Conservation (phyloP, 305 asterid species). For the Plantago lanceolata region DNA sequence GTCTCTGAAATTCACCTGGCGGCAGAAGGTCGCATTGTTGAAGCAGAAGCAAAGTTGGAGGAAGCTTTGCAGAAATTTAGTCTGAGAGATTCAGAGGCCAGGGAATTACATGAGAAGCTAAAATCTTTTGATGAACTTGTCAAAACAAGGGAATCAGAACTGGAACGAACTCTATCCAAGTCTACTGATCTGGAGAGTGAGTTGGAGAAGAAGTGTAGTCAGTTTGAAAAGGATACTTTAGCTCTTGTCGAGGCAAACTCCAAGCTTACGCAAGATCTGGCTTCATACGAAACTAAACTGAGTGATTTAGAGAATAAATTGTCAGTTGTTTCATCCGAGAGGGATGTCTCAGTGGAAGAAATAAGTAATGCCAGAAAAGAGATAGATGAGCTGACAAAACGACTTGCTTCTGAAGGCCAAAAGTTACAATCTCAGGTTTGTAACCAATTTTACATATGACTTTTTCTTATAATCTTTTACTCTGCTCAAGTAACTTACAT, state of each 20-base stretch:
- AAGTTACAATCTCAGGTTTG: constrained; percentile 74
- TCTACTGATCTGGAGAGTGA: constrained; percentile 43
- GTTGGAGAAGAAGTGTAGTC: constrained; percentile 38
- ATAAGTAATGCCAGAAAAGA: constrained; percentile 43
- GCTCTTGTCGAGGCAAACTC: constrained; percentile 46
- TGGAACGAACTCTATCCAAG: constrained; percentile 42
- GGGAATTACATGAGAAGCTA: constrained; percentile 54
- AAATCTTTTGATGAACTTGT: constrained; percentile 42
- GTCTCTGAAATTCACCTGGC: constrained; percentile 57
- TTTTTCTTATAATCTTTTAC: constrained; percentile 11
- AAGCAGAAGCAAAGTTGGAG: constrained; percentile 56
- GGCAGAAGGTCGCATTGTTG: constrained; percentile 51
- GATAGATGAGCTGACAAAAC: constrained; percentile 47
- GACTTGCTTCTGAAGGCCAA: constrained; percentile 56
- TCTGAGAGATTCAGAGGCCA: constrained; percentile 62
- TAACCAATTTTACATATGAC: constrained; percentile 5
- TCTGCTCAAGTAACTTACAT: constrained; percentile 10
- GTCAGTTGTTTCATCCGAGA: constrained; percentile 48
- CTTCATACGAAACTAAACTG: constrained; percentile 45
- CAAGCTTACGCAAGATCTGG: constrained; percentile 54
- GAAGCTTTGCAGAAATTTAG: constrained; percentile 50
- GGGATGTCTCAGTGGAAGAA: constrained; percentile 45
- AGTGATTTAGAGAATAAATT: constrained; percentile 44
- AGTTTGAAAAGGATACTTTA: constrained; percentile 41
- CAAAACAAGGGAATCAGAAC: constrained; percentile 43